Percentiles rank a stretch among this genome's conserved stretches.
Conservation (phyloP, 768 basidiomycete species). For the Mycena capillaripes region DNA sequence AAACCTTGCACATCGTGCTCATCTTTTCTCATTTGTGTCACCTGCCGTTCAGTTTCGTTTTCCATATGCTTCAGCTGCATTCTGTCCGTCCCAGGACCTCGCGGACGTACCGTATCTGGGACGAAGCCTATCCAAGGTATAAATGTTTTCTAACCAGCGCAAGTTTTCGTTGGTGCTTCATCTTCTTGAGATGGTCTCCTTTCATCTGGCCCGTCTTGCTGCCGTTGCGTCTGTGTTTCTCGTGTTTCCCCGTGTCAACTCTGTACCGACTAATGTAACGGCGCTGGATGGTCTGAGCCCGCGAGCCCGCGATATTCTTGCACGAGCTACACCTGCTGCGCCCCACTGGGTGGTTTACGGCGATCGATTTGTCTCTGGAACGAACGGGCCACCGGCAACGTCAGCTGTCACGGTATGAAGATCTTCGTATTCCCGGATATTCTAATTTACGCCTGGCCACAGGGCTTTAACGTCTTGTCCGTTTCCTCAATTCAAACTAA, state of each 20-base stretch:
- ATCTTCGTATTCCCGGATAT: neutral
- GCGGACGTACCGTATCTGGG: too few relatives aligned
- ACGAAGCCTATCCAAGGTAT: neutral
- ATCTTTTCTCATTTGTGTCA: neutral
- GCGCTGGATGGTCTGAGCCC: conserved; percentile 43
- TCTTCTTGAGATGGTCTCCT: conserved; percentile 23
- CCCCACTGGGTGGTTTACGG: conserved; percentile 66
- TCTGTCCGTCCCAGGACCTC: too few relatives aligned
- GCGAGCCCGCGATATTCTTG: conserved; percentile 48
- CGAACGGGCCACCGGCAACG: conserved; percentile 62
- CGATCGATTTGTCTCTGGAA: conserved; percentile 58
- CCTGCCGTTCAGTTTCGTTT: neutral
- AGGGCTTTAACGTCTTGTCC: conserved; percentile 75
- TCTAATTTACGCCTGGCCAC: neutral
- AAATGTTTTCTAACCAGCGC: neutral
- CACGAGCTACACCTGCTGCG: conserved; percentile 57
- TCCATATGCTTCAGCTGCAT: neutral
- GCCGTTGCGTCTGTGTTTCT: conserved; percentile 13
- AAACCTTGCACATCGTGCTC: neutral
- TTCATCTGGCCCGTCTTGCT: conserved; percentile 19
- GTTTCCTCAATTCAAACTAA: neutral
- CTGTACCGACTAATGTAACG: conserved; percentile 3
- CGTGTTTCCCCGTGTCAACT: neutral
- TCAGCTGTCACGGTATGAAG: conserved; percentile 57
- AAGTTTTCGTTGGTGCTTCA: conserved; percentile 14